A percentile compares a stretch with the other conserved stretches of the same genome.
Conservation (phyloP, 2,329 filamentous ascomycete species). For the Metarhizium guizhouense region DNA sequence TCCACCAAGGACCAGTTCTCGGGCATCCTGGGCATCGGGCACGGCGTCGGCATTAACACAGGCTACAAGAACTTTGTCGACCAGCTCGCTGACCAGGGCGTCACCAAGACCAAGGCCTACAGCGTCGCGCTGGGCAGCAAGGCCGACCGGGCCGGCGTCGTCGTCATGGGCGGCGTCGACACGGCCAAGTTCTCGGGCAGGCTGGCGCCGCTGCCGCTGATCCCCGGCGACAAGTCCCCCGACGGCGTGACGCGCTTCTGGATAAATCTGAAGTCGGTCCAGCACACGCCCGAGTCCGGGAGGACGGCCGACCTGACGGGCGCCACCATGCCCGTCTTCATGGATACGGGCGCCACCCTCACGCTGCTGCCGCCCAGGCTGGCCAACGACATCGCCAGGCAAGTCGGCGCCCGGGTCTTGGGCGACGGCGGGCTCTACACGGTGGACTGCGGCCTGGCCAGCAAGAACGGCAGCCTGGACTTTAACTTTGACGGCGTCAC, state of each 20-base stretch:
- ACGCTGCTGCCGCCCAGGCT: conserved; percentile 54
- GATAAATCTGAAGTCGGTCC: conserved; percentile 37
- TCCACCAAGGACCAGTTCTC: conserved; percentile 36
- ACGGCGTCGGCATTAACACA: conserved; percentile 40
- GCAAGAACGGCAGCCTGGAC: conserved; percentile 33
- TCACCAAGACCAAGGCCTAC: conserved; percentile 54
- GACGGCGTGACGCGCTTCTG: conserved; percentile 45
- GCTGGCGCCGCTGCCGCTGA: conserved; percentile 53
- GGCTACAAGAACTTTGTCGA: conserved; percentile 44
- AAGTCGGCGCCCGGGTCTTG: conserved; percentile 34
- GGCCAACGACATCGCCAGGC: conserved; percentile 36
- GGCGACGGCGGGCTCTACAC: conserved; percentile 35
- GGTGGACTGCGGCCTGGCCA: conserved; percentile 34
- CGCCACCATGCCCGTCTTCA: conserved; percentile 46
- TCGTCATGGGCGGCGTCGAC: conserved; percentile 62
- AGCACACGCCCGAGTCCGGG: conserved; percentile 27
- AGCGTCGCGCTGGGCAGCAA: conserved; percentile 57
- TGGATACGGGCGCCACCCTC: conserved; percentile 63
- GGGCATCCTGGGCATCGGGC: conserved; percentile 68
- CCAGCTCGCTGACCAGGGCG: conserved; percentile 37
- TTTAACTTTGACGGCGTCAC: conserved; percentile 40
- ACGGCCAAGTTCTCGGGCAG: conserved; percentile 52
- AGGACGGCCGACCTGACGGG: conserved; percentile 20
- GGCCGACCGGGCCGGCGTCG: conserved; percentile 48
- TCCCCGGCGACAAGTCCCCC: conserved; percentile 44